These are phyloP conservation scores for Baudoinia panamericana DNA, from an alignment of 495 filamentous ascomycete genomes.

Conservation along the genomic window DNA sequence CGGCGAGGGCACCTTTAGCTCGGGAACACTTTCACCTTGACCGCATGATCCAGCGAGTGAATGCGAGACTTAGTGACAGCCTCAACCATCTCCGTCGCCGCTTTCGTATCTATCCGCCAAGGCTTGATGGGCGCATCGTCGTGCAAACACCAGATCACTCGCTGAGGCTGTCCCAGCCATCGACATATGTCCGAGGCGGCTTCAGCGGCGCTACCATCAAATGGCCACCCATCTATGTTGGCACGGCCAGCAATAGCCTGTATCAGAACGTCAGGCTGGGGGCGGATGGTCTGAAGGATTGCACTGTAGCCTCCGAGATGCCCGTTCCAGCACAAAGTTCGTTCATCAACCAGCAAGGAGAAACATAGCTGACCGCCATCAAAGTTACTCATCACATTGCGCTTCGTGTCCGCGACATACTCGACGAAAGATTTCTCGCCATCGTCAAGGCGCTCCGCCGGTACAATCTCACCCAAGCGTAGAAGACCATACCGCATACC, in stretches of 20 bases:
- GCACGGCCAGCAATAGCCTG: conserved; percentile 1
- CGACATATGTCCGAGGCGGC: neutral
- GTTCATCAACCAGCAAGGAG: neutral
- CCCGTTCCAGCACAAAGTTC: neutral
- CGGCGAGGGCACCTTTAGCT: too few species aligned
- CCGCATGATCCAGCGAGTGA: conserved; percentile 1
- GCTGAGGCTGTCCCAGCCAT: conserved; percentile 2
- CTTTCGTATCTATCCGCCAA: neutral
- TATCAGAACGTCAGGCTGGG: conserved; percentile 1
- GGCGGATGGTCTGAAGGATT: neutral
- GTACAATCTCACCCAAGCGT: neutral
- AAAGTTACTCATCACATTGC: neutral
- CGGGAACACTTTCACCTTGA: too few species aligned
- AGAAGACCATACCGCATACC: neutral
- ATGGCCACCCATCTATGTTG: conserved; percentile 3
- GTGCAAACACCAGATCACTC: conserved; percentile 5
- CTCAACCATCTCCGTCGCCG: conserved; percentile 6
- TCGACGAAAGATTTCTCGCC: neutral
- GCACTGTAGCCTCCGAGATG: neutral
- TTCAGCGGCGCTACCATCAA: conserved; percentile 4
- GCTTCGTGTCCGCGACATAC: neutral
- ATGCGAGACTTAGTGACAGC: neutral
- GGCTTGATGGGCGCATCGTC: conserved; percentile 2
- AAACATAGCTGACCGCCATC: neutral
- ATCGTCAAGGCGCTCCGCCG: neutral